Base-by-base conservation (phyloP, 257 asterid genomes). In the Lycium barbarum region DNA sequence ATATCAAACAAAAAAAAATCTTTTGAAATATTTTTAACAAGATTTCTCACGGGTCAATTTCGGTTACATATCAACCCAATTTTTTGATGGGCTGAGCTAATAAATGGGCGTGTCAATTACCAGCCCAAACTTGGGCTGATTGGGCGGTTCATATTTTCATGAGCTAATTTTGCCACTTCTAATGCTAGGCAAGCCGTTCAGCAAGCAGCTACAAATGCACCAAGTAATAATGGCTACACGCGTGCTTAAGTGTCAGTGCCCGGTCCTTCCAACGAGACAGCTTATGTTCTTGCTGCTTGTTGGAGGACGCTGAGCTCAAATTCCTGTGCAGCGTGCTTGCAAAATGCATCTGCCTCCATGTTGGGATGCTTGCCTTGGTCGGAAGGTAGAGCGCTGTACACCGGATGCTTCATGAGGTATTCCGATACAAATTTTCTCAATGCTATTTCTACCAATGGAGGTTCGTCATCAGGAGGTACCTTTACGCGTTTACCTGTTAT, bases 331-430 rank as follows among this genome's bases (percentile, higher is more conserved):
- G 54, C 26, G 3, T 70, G 79, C 40, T 9, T 70, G 14, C 53
- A 17, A 40, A 70, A 17, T 17, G 79, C 79, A 40, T 70, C 79
- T 40, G 79, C 15, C 10, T 70, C 79, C 8, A 40, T 70, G 79
- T 70, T 70, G 79, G 54, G 79, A 70, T 70, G 79, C 54, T 38
- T 70, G 14, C 79, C 79, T 17, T 70, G 33, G 54, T 38, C 79
- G 17, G 79, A 70, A 70, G 79, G 79, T 18, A 86, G 91, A 80
- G 95, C 95, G 3, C 53, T 94, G 43, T 85, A 90, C 74, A 92
- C 98, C 0, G 98, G 98, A 51, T 94, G 98, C 54, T 87, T 93
- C 86, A 57, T 94, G 92, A 90, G 97, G 85, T 94, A 91, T 83
- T 92, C 98, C 3, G 95, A 87, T 53, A 85, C 83, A 14, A 84